Base-by-base conservation (phyloP, 306 rosid species). In the Dryas alaskensis region DNA sequence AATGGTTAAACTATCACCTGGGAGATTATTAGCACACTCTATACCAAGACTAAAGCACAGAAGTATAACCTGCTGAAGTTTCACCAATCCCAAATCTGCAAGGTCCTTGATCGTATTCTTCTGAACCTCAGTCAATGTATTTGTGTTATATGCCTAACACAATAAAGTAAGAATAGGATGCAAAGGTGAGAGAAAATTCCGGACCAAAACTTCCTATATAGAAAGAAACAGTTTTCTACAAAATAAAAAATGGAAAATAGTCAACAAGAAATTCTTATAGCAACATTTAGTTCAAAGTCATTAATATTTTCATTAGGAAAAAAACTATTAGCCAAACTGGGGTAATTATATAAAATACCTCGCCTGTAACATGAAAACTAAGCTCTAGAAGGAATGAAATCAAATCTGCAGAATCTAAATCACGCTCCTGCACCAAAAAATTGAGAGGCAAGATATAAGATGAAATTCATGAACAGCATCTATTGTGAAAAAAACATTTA, bases 281-380 rank as follows among this genome's bases (percentile, higher is more conserved):
- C 43, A 55, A 48, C 19, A 54, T 22, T 37, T 45, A 50, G 9
- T 10, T 51, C 13, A 49, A 44, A 12, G 25, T 16, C 7, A 60
- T 14, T 60, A 14, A 59, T 12, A 51, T 14, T 8, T 13, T 51
- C 60, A 50, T 3, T 31, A 5, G 31, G 19, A 63, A 67, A 72
- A 74, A 57, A 75, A 6, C 37, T 25, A 70, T 10, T 48, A 65
- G 53, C 43, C 44, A 64, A 67, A 47, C 67, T 6, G 25, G 51
- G 53, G 66, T 50, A 69, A 69, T 53, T 55, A 57, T 43, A 67
- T 58, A 67, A 83, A 70, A 77, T 87, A 92, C 97, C 96, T 91
- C 92, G 71, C 99, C 99, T 1, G 93, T 94, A 71, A 83, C 92
- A 78, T 94, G 98, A 88, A 94, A 94, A 70, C 98, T 94, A 83